Conservation (phyloP, 2,329 filamentous ascomycete species). For the Biscogniauxia sp. region DNA sequence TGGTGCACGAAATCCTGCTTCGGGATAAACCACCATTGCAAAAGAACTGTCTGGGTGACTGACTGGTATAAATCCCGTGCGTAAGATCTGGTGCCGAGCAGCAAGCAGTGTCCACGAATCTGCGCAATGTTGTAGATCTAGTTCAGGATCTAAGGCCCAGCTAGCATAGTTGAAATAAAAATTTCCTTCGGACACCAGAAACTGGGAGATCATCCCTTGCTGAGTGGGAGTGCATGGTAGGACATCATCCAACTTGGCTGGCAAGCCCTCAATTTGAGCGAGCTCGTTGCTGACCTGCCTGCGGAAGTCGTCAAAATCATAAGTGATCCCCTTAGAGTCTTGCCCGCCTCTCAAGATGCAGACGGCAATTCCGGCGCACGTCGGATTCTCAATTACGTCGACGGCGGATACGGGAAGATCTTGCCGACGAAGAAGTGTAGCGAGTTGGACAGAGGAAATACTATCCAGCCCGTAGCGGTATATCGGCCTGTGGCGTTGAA, state of each 20-base stretch:
- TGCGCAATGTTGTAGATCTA: constrained; percentile 43
- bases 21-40: constrained; percentile 66
- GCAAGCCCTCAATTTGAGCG: constrained; percentile 10
- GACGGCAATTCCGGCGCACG: constrained; percentile 36
- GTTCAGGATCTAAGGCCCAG: constrained; percentile 44
- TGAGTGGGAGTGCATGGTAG: constrained; percentile 80
- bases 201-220: constrained; percentile 75
- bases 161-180: constrained; percentile 75
- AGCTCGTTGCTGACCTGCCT: constrained; percentile 31
- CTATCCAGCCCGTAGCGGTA: constrained; percentile 90
- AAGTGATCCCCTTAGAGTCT: constrained; percentile 10
- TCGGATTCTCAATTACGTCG: constrained; percentile 69
- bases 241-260: constrained; percentile 48
- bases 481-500: constrained; percentile 66
- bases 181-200: constrained; percentile 61
- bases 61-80: constrained; percentile 68
- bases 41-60: constrained; percentile 62
- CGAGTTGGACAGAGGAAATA: constrained; percentile 80
- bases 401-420: constrained; percentile 61
- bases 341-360: constrained; percentile 1
- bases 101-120: constrained; percentile 59
- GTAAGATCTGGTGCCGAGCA: constrained; percentile 65
- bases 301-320: constrained; percentile 43
- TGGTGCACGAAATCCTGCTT: constrained; percentile 12
- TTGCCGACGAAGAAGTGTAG: constrained; percentile 60